A percentile compares a stretch with the other conserved stretches of the same genome.
Evolutionary conservation across 2,329 filamentous ascomycete genomes (phyloP).

Genomic region (Fusarium chuoi): DNA sequence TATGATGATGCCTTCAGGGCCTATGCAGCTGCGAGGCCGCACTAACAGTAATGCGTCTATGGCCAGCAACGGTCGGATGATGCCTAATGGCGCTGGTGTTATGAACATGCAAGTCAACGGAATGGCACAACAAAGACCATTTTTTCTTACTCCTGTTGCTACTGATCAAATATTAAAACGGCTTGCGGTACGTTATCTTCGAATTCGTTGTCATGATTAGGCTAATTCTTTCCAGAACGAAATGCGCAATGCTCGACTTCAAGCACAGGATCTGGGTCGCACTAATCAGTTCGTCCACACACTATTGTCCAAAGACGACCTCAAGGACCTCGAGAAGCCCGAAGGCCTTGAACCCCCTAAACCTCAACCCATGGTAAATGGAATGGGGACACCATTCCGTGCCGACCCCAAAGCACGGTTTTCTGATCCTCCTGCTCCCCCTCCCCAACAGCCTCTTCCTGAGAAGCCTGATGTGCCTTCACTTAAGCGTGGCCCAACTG

Average conservation of each 20-base stretch:
- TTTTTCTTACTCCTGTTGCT: constrained; percentile 88
- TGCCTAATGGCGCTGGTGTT: constrained; percentile 54
- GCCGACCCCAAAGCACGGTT: constrained; percentile 85
- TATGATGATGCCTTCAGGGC: constrained; percentile 76
- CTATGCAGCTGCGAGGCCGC: constrained; percentile 76
- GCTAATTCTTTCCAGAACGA: constrained; percentile 72
- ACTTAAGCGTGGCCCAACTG: constrained; percentile 79
- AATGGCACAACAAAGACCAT: constrained; percentile 80
- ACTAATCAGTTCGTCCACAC: constrained; percentile 84
- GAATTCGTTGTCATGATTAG: background rate
- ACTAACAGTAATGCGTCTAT: constrained; percentile 74
- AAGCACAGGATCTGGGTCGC: constrained; percentile 84
- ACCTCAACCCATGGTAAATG: constrained; percentile 59
- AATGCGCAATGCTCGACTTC: constrained; percentile 88
- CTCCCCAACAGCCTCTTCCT: constrained; percentile 90
- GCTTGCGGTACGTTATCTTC: constrained; percentile 47
- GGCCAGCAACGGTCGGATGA: constrained; percentile 69
- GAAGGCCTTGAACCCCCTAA: constrained; percentile 61
- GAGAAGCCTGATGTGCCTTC: constrained; percentile 88
- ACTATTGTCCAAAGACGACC: constrained; percentile 76
- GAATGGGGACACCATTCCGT: constrained; percentile 66
- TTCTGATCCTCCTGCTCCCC: constrained; percentile 91
- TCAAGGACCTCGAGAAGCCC: constrained; percentile 67
- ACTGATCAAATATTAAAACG: constrained; percentile 92
- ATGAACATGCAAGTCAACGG: constrained; percentile 65